Evolutionary conservation across 176 grass and related monocot genomes (phyloP), one percentile per base, ranked within the genome.

Genomic region (Calamus simplicifolius): DNA sequence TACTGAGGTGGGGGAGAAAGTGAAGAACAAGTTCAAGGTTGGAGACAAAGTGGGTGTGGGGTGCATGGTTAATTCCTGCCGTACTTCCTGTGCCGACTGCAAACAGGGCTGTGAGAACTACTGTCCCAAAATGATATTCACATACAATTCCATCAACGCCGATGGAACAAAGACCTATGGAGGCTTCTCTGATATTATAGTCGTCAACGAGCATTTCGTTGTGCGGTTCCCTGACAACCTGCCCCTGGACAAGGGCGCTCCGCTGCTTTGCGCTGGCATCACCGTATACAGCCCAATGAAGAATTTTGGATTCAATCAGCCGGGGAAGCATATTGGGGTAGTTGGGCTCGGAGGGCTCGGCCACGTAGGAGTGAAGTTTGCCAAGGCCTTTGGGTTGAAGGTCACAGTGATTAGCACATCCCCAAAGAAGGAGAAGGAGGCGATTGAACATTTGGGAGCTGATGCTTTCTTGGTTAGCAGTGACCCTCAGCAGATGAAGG

Each of bases 41-140:
- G 88, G 88, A 7, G 88, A 91, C 51, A 81, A 75, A 26, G 88
- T 80, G 4, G 88, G 88, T 21, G 72, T 91, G 4, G 82, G 88
- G 0, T 81, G 77, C 80, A 64, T 92, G 77, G 88, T 84, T 17
- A 80, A 80, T 68, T 86, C 88, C 23, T 91, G 82, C 29, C 79
- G 55, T 16, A n/a, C n/a, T n/a, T 73, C 76, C 8, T 91, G 88
- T 63, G 43, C 14, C 15, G 48, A 30, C 64, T 91, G 88, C 69
- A 5, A 5, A 49, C 29, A 52, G 28, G 79, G 64, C 69, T 83
- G 71, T 7, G 82, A 91, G 79, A 86, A 91, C 75, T 64, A 52
- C 73, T 91, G 88, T 29, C 1, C 18, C 0, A 18, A 25, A 27
- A 8, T 25, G 0, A 58, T 91, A 29, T 1, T 57, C 1, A 91